A percentile compares a stretch with the other conserved stretches of the same genome.
Conservation (phyloP, 495 filamentous ascomycete species). For the Daldinia childiae region DNA sequence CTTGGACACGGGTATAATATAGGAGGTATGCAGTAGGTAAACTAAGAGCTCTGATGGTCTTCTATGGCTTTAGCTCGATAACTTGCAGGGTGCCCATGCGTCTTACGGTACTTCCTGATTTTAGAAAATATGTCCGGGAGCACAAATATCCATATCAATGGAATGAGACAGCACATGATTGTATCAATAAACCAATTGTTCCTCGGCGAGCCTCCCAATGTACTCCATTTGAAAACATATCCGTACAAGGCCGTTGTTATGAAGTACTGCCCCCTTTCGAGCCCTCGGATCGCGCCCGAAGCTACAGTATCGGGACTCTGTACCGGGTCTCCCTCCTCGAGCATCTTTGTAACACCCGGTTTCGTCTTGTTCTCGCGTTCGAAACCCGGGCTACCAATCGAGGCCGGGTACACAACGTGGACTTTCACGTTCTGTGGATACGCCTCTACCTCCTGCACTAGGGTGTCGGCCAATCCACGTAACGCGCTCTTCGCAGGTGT, state of each 20-base stretch:
- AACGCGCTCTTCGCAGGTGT: slow-evolving; percentile 87
- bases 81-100: slow-evolving; percentile 63
- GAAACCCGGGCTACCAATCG: slow-evolving; percentile 78
- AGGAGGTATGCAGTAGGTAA: background rate
- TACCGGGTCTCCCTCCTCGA: slow-evolving; percentile 83
- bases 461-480: slow-evolving; percentile 80
- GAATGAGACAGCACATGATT: slow-evolving; percentile 63
- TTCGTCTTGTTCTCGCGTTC: slow-evolving; percentile 84
- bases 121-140: slow-evolving; percentile 66
- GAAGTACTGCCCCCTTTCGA: slow-evolving; percentile 83
- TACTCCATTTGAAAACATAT: slow-evolving; percentile 69
- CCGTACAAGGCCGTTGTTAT: slow-evolving; percentile 77
- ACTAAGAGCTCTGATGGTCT: slow-evolving; percentile 2
- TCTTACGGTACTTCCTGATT: slow-evolving; percentile 66
- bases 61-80: slow-evolving; percentile 42
- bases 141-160: slow-evolving; percentile 70
- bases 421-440: slow-evolving; percentile 80
- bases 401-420: slow-evolving; percentile 85
- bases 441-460: slow-evolving; percentile 83
- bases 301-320: slow-evolving; percentile 85
- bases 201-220: slow-evolving; percentile 65
- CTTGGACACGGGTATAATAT: background rate
- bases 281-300: slow-evolving; percentile 67
- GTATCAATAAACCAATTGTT: slow-evolving; percentile 71
- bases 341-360: slow-evolving; percentile 78